Base-by-base conservation (phyloP, 768 basidiomycete species). In the Russula earlei region DNA sequence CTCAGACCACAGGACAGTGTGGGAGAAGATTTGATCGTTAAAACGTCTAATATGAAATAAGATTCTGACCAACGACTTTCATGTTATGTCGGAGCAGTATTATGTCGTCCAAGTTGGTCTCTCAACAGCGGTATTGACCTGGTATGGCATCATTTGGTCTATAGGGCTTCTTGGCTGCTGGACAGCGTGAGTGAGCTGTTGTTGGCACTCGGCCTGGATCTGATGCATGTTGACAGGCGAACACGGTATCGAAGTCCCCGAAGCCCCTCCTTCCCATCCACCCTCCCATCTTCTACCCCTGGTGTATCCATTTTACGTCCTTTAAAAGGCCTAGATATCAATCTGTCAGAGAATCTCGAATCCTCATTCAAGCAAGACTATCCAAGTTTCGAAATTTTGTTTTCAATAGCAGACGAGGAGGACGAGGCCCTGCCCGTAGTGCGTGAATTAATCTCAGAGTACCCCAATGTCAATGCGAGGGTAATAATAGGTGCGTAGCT, bases 281-380 rank as follows among this genome's bases (percentile, higher is more conserved):
- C 78, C 27, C 67, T 74, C 10, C 59, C 72, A 7, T 64, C 68
- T 17, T 66, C 74, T 17, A 79, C 80, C 3, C 92, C 93, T 11
- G 95, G 93, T 19, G 95, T 98, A 29, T 91, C 93, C 2, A 91
- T 98, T 63, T 76, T 98, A 48, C 83, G 96, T 44, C 96, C 96
- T 7, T 76, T 99, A 49, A 94, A 94, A 68, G 96, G 96, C 14
- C 75, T 99, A 22, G 96, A 99, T 70, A 81, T 86, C 55, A 98
- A 98, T 68, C 78, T 99, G 19, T 97, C 87, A 70, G 93, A 96
- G 73, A 97, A 97, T 68, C 73, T 99, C 48, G 91, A 96, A 70
- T 91, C 92, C 4, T 89, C 90, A 0, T 95, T 98, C 70, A 76
- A 73, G 31, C 92, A 96, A 65, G 87, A 94, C 61, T 98, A 98